Conservation (phyloP, 352 stramenopile species). For the Saprolegnia diclina region DNA sequence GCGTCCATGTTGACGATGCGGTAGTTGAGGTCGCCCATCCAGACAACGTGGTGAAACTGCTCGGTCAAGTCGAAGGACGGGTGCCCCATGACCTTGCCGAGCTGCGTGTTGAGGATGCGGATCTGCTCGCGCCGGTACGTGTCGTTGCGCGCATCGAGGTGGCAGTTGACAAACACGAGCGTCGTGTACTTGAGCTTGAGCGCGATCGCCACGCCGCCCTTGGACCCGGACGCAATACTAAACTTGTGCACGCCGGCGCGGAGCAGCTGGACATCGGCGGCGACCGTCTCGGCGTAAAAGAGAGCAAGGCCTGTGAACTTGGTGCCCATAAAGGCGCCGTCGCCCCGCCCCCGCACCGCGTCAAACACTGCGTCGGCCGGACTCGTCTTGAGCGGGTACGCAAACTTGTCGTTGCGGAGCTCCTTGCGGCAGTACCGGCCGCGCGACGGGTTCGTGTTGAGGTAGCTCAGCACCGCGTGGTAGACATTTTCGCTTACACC, state of each 20-base stretch:
- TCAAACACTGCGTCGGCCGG: constrained; percentile 64
- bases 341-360: constrained; percentile 67
- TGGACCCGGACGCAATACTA: constrained; percentile 69
- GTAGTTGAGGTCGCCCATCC: constrained; percentile 88
- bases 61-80: constrained; percentile 75
- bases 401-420: constrained; percentile 66
- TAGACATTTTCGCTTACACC: constrained; percentile 82
- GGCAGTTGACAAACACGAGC: constrained; percentile 80
- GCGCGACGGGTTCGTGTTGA: constrained; percentile 62
- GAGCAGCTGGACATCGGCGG: constrained; percentile 66
- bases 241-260: constrained; percentile 75
- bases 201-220: constrained; percentile 70
- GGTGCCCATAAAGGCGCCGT: constrained; percentile 74
- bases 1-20: constrained; percentile 69
- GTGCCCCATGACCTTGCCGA: constrained; percentile 77
- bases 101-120: constrained; percentile 61
- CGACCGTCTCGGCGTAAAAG: constrained; percentile 53
- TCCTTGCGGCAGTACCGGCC: constrained; percentile 64
- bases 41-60: constrained; percentile 86
- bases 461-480: constrained; percentile 65
- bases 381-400: constrained; percentile 61
- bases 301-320: constrained; percentile 83
- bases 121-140: constrained; percentile 79
- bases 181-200: constrained; percentile 71
- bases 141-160: constrained; percentile 78